Base-by-base conservation (phyloP, 306 rosid species). In the Lathyrus tuberosus region DNA sequence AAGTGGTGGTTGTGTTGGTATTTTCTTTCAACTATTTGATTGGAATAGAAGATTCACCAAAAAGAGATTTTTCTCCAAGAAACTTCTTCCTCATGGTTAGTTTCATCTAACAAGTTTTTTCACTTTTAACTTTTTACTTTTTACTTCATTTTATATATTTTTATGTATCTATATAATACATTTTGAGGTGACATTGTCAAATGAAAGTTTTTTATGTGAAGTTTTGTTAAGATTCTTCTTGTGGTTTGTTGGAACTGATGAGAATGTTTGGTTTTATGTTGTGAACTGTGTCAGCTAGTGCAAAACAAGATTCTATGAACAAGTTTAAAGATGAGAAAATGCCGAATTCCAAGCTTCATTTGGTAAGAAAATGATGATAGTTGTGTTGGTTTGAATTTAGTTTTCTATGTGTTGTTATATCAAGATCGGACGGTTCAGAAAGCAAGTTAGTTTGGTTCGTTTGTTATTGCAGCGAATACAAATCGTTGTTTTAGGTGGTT, bases 1-100 rank as follows among this genome's bases (percentile, higher is more conserved):
- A 12, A 17, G 85, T 78, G 91, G 89, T 76, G 91, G 93, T 64
- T 90, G 93, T 60, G 74, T 77, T 66, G 93, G 89, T 13, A 80
- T 90, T 73, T 84, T 90, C 89, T 85, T 78, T 54, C 89, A 90
- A 72, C 82, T 87, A 41, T 79, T 85, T 57, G 91, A 85, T 75
- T 90, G 91, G 96, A 90, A 90, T 77, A 76, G 85, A 35, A 80
- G 80, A 65, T 67, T 89, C 42, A 86, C 93, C 43, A 85, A 87
- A 86, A 90, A 84, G 71, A 90, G 77, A 80, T 74, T 87, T 18
- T 89, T 85, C 87, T 79, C 96, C 76, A 82, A 69, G 81, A 90
- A 84, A 48, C 75, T 90, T 75, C 88, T 84, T 76, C 80, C 91
- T 78, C 79, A 89, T 67, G 88, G 96, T 89, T 24, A 60, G 77